Base-by-base conservation (phyloP, 345 rosid genomes). In the Populus pruinosa region DNA sequence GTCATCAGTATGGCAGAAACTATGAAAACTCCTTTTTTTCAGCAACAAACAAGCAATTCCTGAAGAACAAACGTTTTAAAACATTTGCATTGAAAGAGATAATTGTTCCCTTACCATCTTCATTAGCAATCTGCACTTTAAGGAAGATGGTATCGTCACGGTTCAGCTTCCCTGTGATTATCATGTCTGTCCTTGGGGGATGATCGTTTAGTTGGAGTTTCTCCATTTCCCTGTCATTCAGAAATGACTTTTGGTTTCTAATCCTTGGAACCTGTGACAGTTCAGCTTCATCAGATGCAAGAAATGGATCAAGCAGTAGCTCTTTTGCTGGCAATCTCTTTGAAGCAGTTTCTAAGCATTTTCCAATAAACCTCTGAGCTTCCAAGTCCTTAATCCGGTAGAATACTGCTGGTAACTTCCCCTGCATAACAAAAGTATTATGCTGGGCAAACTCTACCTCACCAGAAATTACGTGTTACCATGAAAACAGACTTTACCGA, bases 381-480 rank as follows among this genome's bases (percentile, higher is more conserved):
- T 91, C 93, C 16, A 80, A 71, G 85, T 89, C 92, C 53, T 72
- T 78, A 82, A 92, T 82, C 83, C 83, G 67, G 85, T 90, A 88
- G 82, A 86, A 89, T 35, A 92, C 91, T 73, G 82, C 87, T 6
- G 97, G 97, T 36, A 92, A 82, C 83, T 88, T 90, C 77, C 97
- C 97, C 97, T 92, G 86, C 50, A 78, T 70, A 65, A 82, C 18
- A 67, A 6, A 78, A 64, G 71, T 27, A 6, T 16, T 67, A 18
- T 35, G 16, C 17, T 35, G 14, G 73, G 53, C 69, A 79, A 21
- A 55, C 49, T 71, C 72, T 20, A 61, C 33, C 72, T 71, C 17
- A 8, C 8, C 9, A 10, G 61, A 17, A 71, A 44, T 20, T 8
- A 59, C 8, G 17, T 12, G 11, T 50, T 47, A 27, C 23, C 17